Base-by-base conservation (phyloP, 164 flowering plant genomes). In the Annona squamosa region DNA sequence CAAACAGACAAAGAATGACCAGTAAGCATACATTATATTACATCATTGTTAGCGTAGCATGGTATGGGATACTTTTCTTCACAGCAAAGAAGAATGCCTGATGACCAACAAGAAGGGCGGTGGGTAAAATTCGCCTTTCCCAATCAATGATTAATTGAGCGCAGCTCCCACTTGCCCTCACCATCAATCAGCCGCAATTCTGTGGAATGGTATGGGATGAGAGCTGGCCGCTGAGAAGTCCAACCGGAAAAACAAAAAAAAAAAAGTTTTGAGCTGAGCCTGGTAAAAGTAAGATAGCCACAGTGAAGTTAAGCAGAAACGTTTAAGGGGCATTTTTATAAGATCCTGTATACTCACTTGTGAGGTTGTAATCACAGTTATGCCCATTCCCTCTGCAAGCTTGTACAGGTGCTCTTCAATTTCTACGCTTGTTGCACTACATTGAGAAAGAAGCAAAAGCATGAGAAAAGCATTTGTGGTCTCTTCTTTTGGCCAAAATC, bases 391-490 rank as follows among this genome's bases (percentile, higher is more conserved):
- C 5, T 76, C 77, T 44, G 98, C 99, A 76, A 93, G 83, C 77
- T 80, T 86, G 77, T 96, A 96, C 12, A 96, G 90, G 75, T 96
- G 99, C 76, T 96, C 99, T 80, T 96, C 99, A 72, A 96, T 97
- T 81, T 96, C 99, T 47, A 96, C 91, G 77, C 99, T 96, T 7
- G 98, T 96, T 16, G 98, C 99, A 86, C 99, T 96, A 88, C 71
- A 73, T 74, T 9, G 6, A 3, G 37, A 52, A 59, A 5, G 70
- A 70, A 46, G 70, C 63, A 52, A 16, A 52, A 52, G 59, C 46
- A 68, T 45, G 67, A 59, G 70, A 68, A 46, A 26, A 46, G 4
- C 52, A 68, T 17, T 1, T n/a, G 17, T 5, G 9, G 13, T 2
- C 17, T 52, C 13, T 52, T 52, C 59, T 52, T 52, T 52, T 52